Conservation (phyloP, 2,329 filamentous ascomycete genomes). For the Ophiocordyceps robertsii region DNA sequence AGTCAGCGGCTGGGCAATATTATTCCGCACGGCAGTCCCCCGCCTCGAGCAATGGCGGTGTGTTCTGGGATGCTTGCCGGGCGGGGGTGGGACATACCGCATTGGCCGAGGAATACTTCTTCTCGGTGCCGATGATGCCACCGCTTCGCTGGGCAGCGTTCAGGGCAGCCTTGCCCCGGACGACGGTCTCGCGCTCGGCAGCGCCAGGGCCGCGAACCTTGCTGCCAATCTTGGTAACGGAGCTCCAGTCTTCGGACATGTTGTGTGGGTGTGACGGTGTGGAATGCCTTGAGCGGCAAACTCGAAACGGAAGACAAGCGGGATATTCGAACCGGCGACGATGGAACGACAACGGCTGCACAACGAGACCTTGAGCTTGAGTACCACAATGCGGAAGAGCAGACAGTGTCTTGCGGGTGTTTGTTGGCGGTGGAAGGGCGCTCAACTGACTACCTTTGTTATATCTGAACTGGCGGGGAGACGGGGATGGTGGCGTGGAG, state of each 20-base stretch:
- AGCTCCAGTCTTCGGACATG: conserved; percentile 55
- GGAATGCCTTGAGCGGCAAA: neutral
- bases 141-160: conserved; percentile 84
- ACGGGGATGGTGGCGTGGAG: conserved; percentile 13
- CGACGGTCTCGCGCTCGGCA: conserved; percentile 66
- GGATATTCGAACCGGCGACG: neutral
- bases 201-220: conserved; percentile 58
- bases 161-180: conserved; percentile 68
- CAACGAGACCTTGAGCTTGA: no score
- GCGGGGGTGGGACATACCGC: conserved; percentile 20
- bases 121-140: conserved; percentile 69
- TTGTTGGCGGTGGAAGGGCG: no score
- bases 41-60: no score
- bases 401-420: no score
- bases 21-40: no score
- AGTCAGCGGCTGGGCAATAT: no score
- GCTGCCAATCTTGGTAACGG: conserved; percentile 85
- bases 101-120: conserved; percentile 75
- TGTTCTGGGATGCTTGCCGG: neutral
- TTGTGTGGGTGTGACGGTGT: neutral
- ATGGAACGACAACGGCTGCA: no score
- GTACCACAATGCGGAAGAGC: no score
- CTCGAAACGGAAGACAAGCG: neutral
- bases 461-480: no score
- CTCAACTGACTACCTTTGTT: no score